Evolutionary conservation across 306 rosid species (phyloP).

Genomic region (Hippophae rhamnoides): DNA sequence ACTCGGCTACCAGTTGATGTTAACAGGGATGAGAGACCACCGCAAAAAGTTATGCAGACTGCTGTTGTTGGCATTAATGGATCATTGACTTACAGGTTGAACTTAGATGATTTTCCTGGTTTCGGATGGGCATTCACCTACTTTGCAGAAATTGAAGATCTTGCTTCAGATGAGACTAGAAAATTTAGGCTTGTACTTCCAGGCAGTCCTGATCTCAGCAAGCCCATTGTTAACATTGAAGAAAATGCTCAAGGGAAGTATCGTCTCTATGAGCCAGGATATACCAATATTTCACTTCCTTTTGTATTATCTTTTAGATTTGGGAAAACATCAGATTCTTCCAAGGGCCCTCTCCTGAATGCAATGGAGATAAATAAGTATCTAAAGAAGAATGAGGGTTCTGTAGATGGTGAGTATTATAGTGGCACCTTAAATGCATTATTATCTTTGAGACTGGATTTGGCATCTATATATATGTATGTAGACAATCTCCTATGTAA

Average conservation of each 20-base stretch:
- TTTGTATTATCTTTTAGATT: conserved; percentile 73
- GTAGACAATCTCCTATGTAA: conserved; percentile 4
- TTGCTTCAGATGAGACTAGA: conserved; percentile 53
- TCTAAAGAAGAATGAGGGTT: conserved; percentile 68
- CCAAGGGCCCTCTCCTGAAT: conserved; percentile 79
- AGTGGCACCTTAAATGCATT: background rate
- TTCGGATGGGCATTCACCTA: conserved; percentile 75
- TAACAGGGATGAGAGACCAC: conserved; percentile 62
- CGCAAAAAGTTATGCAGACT: conserved; percentile 87
- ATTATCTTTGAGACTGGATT: background rate
- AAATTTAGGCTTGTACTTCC: conserved; percentile 86
- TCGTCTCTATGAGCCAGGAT: conserved; percentile 90
- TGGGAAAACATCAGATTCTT: conserved; percentile 72
- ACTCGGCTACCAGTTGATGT: conserved; percentile 58
- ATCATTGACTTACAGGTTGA: conserved; percentile 74
- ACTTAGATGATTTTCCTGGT: conserved; percentile 89
- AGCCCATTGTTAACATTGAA: conserved; percentile 71
- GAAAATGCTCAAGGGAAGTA: conserved; percentile 87
- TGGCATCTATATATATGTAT: conserved; percentile 11
- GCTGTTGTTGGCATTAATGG: conserved; percentile 88
- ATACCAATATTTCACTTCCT: conserved; percentile 60
- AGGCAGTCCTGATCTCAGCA: conserved; percentile 59
- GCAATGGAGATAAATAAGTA: conserved; percentile 89
- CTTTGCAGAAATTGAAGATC: conserved; percentile 93
- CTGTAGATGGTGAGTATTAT: conserved; percentile 59